These are phyloP conservation scores for Chytriomyces confervae DNA, from an alignment of 192 early-diverging fungal genomes.

Conservation along the genomic window DNA sequence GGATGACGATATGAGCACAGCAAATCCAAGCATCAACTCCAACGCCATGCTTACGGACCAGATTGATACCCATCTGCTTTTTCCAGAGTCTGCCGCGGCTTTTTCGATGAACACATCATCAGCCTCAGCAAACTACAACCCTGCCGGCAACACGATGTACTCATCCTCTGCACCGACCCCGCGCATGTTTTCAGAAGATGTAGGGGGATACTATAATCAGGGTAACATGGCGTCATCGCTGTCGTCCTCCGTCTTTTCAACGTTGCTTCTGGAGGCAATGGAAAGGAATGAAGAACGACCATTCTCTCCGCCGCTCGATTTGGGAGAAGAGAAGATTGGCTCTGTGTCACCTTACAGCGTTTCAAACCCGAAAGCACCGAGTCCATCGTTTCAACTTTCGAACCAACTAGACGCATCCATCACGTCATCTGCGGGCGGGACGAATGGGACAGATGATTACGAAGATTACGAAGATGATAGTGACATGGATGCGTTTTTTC, in stretches of 20 bases:
- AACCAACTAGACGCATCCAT: too few relatives aligned
- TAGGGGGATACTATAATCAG: not conserved
- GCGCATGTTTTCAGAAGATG: constrained; percentile 1
- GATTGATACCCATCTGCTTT: not conserved
- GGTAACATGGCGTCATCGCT: not conserved
- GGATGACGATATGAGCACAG: not conserved
- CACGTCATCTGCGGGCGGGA: too few relatives aligned
- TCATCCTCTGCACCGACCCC: not conserved
- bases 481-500: too few relatives aligned
- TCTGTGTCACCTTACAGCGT: not conserved
- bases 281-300: constrained; percentile 20
- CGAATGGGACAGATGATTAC: too few relatives aligned
- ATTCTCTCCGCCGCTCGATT: constrained; percentile 24
- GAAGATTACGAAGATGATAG: too few relatives aligned
- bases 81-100: too few relatives aligned
- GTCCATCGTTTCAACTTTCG: too few relatives aligned
- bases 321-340: not conserved
- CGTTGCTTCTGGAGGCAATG: constrained; percentile 31
- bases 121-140: not conserved
- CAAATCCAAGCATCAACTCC: too few relatives aligned
- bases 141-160: not conserved
- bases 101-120: too few relatives aligned
- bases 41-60: too few relatives aligned
- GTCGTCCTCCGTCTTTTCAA: constrained; percentile 7
- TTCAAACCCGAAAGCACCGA: too few relatives aligned